These are phyloP conservation scores for Kluyveromyces starmeri DNA, from an alignment of 805 yeast species.

Conservation along the genomic window DNA sequence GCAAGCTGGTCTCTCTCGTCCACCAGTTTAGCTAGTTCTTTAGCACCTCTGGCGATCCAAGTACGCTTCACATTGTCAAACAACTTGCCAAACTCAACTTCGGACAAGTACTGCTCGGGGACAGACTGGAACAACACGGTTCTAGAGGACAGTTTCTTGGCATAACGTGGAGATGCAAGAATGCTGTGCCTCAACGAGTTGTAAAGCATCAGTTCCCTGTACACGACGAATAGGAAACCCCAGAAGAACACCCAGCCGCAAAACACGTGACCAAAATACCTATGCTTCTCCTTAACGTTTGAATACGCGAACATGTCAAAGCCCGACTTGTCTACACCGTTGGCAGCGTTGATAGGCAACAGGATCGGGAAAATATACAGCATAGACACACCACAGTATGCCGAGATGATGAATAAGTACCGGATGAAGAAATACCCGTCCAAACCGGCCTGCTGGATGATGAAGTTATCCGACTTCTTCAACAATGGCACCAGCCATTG, in stretches of 20 bases:
- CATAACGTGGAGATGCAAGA: conserved; percentile 72
- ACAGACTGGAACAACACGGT: conserved; percentile 80
- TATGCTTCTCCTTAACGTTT: conserved; percentile 48
- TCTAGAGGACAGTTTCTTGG: conserved; percentile 64
- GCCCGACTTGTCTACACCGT: conserved; percentile 55
- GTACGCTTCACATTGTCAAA: conserved; percentile 78
- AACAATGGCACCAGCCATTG: conserved; percentile 63
- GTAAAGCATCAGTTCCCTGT: conserved; percentile 75
- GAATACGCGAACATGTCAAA: conserved; percentile 71
- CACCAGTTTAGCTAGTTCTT: conserved; percentile 47
- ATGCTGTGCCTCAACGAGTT: conserved; percentile 69
- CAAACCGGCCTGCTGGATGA: conserved; percentile 82
- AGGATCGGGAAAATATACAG: conserved; percentile 53
- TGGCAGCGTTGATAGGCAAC: conserved; percentile 74
- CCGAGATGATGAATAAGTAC: conserved; percentile 51
- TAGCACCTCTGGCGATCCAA: conserved; percentile 64
- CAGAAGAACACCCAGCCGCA: conserved; percentile 76
- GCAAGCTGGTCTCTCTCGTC: conserved; percentile 53
- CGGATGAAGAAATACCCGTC: conserved; percentile 90
- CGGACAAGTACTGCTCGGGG: conserved; percentile 65
- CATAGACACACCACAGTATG: conserved; percentile 47
- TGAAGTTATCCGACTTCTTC: conserved; percentile 59
- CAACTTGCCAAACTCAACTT: conserved; percentile 59
- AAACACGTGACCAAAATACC: conserved; percentile 83
- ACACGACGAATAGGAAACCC: conserved; percentile 57